phyloP scores from a whole-genome alignment of 257 asterid species.

The Nicotiana tabacum region DNA sequence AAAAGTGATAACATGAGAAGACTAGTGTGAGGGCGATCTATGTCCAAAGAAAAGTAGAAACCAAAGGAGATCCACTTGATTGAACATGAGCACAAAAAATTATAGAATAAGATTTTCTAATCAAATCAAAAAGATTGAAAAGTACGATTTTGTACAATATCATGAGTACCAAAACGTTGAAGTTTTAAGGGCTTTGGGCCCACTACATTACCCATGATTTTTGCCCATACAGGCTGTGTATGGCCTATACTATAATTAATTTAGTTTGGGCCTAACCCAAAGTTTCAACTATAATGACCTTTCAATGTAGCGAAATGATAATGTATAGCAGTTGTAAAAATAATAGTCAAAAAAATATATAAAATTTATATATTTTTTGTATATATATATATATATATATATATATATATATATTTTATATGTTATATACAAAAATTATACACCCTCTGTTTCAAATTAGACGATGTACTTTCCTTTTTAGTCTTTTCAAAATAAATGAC shows the following conservation, averaged over 20 bases:
- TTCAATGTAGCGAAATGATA: too few relatives aligned
- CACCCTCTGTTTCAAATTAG: too few relatives aligned
- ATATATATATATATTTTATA: too few relatives aligned
- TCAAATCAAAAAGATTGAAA: constrained; percentile 24
- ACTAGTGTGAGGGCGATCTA: background rate
- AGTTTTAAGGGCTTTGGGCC: background rate
- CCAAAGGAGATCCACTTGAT: background rate
- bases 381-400: too few relatives aligned
- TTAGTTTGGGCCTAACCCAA: background rate
- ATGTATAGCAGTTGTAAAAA: too few relatives aligned
- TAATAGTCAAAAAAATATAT: too few relatives aligned
- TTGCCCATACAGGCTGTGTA: constrained; percentile 10
- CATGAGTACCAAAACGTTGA: constrained; percentile 42
- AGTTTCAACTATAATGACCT: background rate
- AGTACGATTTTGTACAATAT: constrained; percentile 80
- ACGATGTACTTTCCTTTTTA: too few relatives aligned
- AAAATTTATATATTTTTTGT: too few relatives aligned
- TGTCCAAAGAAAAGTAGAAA: background rate
- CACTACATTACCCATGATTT: background rate
- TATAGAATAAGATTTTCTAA: constrained; percentile 17
- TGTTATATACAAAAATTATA: too few relatives aligned
- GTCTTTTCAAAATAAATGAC: too few relatives aligned
- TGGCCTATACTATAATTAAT: background rate
- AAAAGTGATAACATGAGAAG: background rate
- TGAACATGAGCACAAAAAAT: background rate